Base-by-base conservation (phyloP, 768 basidiomycete genomes). In the Lepiota brunneoincarnata region DNA sequence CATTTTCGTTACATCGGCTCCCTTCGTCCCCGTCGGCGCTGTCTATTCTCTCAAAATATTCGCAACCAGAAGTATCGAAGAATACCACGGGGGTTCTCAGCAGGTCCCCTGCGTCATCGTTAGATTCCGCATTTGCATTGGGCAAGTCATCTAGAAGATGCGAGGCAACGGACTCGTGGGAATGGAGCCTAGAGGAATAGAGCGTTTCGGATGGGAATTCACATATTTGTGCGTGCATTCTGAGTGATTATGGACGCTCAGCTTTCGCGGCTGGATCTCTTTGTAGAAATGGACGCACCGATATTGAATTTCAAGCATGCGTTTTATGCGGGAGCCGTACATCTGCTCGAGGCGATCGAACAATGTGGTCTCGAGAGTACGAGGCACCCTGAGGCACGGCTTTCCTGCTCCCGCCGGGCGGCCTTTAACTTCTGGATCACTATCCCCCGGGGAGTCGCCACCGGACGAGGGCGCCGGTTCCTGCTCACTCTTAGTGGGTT, bases 1-100 rank as follows among this genome's bases (percentile, higher is more conserved):
- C 97, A 63, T 99, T 98, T 72, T 96, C 95, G 62, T 99, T 99
- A 60, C 84, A 88, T 58, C 87, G 80, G 58, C 92, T 95, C 0
- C 93, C 94, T 62, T 96, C 94, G 62, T 93, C 91, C n/a, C 78
- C 75, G 52, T 87, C 86, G 10, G 10, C 48, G 4, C 42, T 41
- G 15, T 91, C 89, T 0, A 83, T 65, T 14, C 91, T 75, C 65
- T 98, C 97, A 62, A 86, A 97, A 63, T 91, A 96, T 66, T 97
- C 93, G 61, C 91, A 94, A 0, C 94, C 93, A 3, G 91, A 83
- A 0, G 94, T 99, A 65, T 99, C 97, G 61, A 91, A 92, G 67
- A 98, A 99, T 2, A 95, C 83, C 2, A 98, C 81, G 0, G 93
- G 91, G 0, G 80, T 89, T 2, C 75, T 80, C 5, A 98, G 72